phyloP scores from a whole-genome alignment of 352 stramenopile species.

The Phytophthora capsici region DNA sequence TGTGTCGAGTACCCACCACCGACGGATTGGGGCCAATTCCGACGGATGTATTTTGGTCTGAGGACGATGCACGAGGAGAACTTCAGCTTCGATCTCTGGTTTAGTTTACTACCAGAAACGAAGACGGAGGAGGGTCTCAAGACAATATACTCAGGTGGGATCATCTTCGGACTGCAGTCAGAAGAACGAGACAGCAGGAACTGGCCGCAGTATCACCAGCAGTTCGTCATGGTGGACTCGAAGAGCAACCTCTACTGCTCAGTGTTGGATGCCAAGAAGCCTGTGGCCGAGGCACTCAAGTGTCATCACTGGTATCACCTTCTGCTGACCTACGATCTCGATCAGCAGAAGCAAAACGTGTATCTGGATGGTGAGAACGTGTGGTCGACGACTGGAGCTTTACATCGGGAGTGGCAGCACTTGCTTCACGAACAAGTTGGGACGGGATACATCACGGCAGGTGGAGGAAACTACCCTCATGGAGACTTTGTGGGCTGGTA shows the following conservation, averaged over 20 bases:
- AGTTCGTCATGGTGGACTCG: slow-evolving; percentile 44
- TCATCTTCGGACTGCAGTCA: slow-evolving; percentile 54
- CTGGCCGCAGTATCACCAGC: slow-evolving; percentile 51
- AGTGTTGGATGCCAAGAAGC: slow-evolving; percentile 33
- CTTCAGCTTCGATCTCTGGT: slow-evolving; percentile 49
- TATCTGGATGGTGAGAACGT: slow-evolving; percentile 46
- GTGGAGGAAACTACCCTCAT: slow-evolving; percentile 20
- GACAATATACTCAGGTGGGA: slow-evolving; percentile 26
- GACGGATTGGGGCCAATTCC: not conserved
- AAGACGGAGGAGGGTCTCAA: not conserved
- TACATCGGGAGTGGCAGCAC: slow-evolving; percentile 42
- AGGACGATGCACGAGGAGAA: not conserved
- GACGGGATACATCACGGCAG: slow-evolving; percentile 40
- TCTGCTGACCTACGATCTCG: slow-evolving; percentile 41
- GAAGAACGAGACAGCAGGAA: slow-evolving; percentile 23
- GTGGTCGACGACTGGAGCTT: slow-evolving; percentile 6
- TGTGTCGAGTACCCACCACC: not conserved
- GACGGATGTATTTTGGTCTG: not conserved
- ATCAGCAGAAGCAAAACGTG: slow-evolving; percentile 18
- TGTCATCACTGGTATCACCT: slow-evolving; percentile 52
- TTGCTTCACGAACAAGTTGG: slow-evolving; percentile 45
- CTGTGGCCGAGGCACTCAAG: slow-evolving; percentile 24
- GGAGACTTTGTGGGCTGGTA: slow-evolving; percentile 42
- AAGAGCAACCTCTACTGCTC: slow-evolving; percentile 51
- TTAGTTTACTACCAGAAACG: slow-evolving; percentile 24